Evolutionary conservation across 73 alveolate species (phyloP).

Genomic region (Tetrahymena elliotti): DNA sequence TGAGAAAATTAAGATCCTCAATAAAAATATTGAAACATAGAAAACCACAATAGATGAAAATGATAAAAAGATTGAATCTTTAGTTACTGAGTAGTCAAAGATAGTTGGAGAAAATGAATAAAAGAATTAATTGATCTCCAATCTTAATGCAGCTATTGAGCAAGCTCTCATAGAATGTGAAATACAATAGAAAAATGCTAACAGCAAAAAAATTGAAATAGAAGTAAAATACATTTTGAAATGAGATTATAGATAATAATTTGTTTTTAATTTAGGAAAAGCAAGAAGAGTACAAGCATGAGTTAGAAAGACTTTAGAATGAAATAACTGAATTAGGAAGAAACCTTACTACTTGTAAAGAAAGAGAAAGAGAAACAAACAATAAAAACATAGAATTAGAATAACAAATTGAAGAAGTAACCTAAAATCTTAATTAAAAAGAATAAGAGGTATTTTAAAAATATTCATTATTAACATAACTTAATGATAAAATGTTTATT

Average conservation of each 20-base stretch:
- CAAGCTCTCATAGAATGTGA: neutral
- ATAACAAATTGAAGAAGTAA: neutral
- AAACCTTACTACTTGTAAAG: neutral
- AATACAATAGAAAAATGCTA: neutral
- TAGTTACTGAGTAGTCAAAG: neutral
- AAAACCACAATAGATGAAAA: neutral
- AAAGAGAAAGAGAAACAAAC: neutral
- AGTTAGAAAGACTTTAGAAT: neutral
- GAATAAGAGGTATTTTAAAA: neutral
- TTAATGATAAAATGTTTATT: neutral
- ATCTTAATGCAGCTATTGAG: neutral
- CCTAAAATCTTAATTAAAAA: neutral
- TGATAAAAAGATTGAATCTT: neutral
- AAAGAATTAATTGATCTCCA: neutral
- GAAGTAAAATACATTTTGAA: neutral
- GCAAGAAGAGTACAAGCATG: neutral
- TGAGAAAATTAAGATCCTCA: neutral
- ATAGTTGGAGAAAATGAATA: neutral
- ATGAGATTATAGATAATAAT: neutral
- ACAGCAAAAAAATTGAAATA: neutral
- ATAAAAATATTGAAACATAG: neutral
- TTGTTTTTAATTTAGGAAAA: neutral
- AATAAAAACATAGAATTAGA: neutral
- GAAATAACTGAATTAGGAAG: neutral
- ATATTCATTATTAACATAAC: neutral